Conservation (phyloP, 371 early-diverging fungal genomes). For the Mortierella sp. region DNA sequence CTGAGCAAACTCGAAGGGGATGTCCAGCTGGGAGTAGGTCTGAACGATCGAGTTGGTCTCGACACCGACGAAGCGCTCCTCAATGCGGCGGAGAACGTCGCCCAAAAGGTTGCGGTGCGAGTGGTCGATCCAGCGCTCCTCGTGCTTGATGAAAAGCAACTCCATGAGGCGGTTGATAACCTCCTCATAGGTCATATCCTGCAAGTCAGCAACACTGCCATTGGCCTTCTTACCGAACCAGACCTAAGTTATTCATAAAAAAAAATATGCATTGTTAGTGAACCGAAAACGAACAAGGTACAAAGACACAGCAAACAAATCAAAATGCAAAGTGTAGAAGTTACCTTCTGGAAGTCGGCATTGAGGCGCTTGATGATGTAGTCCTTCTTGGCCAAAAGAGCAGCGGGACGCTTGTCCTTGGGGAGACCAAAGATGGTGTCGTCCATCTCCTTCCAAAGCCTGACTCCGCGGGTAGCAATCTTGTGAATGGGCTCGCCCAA, state of each 20-base stretch:
- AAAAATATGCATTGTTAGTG: neutral
- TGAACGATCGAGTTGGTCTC: conserved; percentile 77
- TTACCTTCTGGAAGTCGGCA: conserved; percentile 87
- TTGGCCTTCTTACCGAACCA: conserved; percentile 94
- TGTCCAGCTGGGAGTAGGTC: conserved; percentile 76
- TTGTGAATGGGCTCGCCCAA: conserved; percentile 98
- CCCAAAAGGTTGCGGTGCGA: conserved; percentile 87
- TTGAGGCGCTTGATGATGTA: conserved; percentile 94
- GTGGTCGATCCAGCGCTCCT: conserved; percentile 90
- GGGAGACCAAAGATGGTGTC: conserved; percentile 92
- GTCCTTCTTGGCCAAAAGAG: conserved; percentile 89
- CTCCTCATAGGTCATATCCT: conserved; percentile 96
- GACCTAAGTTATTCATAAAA: conserved; percentile 63
- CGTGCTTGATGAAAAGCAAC: conserved; percentile 85
- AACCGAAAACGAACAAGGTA: neutral
- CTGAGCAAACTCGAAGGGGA: conserved; percentile 76
- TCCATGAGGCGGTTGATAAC: conserved; percentile 88
- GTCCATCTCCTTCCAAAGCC: conserved; percentile 96
- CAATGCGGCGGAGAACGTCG: conserved; percentile 91
- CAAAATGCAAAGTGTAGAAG: neutral
- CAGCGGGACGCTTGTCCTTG: conserved; percentile 89
- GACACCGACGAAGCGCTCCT: conserved; percentile 88
- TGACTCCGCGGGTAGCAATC: conserved; percentile 95
- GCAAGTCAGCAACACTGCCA: conserved; percentile 82
- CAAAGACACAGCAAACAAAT: neutral